Evolutionary conservation across 2,329 filamentous ascomycete species (phyloP).

Genomic region (Xylaria sp.): DNA sequence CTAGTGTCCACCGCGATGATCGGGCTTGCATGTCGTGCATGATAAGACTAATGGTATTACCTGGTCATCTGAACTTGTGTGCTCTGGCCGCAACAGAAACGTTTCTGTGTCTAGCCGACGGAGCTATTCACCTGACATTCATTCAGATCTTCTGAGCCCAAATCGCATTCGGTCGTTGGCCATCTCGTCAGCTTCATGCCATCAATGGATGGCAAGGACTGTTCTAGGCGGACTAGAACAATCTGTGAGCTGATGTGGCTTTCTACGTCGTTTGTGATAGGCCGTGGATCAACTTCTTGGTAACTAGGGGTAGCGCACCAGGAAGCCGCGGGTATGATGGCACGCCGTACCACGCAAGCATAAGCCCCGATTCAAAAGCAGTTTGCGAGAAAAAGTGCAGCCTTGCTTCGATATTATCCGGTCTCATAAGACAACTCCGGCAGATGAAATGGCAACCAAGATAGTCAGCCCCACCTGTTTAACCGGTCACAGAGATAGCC

Average conservation of each 20-base stretch:
- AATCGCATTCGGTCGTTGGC: slow-evolving; percentile 1
- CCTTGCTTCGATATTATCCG: slow-evolving; percentile 3
- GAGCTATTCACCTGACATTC: slow-evolving; percentile 11
- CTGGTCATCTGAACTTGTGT: slow-evolving; percentile 17
- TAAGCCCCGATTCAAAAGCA: slow-evolving; percentile 16
- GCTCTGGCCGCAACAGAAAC: slow-evolving; percentile 16
- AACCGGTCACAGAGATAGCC: slow-evolving; percentile 15
- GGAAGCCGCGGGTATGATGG: slow-evolving; percentile 4
- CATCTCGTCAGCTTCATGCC: neutral
- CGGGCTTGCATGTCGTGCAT: slow-evolving; percentile 17
- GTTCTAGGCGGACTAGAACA: neutral
- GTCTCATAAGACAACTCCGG: slow-evolving; percentile 6
- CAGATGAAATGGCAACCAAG: slow-evolving; percentile 5
- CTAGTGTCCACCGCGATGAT: slow-evolving; percentile 15
- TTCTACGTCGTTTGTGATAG: slow-evolving; percentile 3
- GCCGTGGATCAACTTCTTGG: slow-evolving; percentile 11
- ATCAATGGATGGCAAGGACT: neutral
- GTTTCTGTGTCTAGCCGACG: slow-evolving; percentile 25
- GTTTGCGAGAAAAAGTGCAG: slow-evolving; percentile 17
- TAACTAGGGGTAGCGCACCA: slow-evolving; percentile 5
- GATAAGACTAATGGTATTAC: slow-evolving; percentile 13
- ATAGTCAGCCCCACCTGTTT: slow-evolving; percentile 7
- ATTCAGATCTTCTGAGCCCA: slow-evolving; percentile 8
- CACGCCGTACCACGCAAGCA: slow-evolving; percentile 13
- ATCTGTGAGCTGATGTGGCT: neutral